Percentiles rank a stretch among this genome's conserved stretches.
Conservation (phyloP, 2,329 filamentous ascomycete genomes). For the Pestalotiopsis fici region DNA sequence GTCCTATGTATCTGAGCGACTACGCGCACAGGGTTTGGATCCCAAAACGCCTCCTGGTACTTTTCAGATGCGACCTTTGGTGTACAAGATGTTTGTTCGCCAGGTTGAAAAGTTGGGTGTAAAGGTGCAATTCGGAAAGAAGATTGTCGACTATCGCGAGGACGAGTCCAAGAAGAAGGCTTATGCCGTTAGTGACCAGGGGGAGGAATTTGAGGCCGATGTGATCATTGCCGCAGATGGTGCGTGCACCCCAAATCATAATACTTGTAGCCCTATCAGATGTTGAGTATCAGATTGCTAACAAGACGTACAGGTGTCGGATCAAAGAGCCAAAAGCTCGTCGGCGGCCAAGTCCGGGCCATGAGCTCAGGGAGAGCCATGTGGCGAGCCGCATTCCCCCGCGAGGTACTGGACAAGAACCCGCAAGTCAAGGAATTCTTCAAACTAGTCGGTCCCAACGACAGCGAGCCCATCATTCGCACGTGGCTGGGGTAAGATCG, state of each 20-base stretch:
- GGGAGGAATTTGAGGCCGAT: constrained; percentile 48
- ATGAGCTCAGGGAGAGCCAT: constrained; percentile 44
- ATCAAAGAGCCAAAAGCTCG: constrained; percentile 44
- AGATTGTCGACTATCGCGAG: constrained; percentile 52
- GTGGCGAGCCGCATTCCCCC: constrained; percentile 43
- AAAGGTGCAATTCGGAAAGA: constrained; percentile 45
- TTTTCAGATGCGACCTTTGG: constrained; percentile 56
- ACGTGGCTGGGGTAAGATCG: constrained; percentile 46
- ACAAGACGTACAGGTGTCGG: constrained; percentile 32
- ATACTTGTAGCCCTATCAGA: background rate
- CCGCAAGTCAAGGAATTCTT: constrained; percentile 38
- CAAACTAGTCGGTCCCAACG: constrained; percentile 40
- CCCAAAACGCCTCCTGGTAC: constrained; percentile 50
- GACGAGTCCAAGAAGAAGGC: constrained; percentile 38
- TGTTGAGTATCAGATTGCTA: background rate
- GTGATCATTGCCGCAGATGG: constrained; percentile 48
- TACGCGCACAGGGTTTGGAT: constrained; percentile 37
- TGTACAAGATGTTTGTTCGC: constrained; percentile 56
- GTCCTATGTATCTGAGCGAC: constrained; percentile 49
- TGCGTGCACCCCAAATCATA: background rate
- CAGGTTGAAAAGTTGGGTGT: constrained; percentile 49
- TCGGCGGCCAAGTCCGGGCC: constrained; percentile 40
- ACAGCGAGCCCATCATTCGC: constrained; percentile 42
- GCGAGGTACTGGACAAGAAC: constrained; percentile 40
- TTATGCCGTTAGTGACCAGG: constrained; percentile 49